Conservation (phyloP, 2,329 filamentous ascomycete species). For the Pseudocercospora musae region DNA sequence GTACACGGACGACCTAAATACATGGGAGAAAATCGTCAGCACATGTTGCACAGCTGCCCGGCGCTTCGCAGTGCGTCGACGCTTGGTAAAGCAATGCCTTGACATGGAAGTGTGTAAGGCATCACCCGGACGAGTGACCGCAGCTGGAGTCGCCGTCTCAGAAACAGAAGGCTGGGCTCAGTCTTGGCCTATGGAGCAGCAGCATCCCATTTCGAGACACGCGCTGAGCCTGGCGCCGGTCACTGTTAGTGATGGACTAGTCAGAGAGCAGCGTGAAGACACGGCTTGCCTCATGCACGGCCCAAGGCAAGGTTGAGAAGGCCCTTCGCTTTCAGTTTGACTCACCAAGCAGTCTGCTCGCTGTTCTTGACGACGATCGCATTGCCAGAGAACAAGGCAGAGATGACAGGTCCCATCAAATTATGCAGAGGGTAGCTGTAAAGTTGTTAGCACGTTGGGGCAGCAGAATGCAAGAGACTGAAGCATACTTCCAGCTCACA, state of each 20-base stretch:
- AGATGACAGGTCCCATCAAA: slow-evolving; percentile 87
- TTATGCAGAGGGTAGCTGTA: slow-evolving; percentile 69
- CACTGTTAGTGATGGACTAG: neutral
- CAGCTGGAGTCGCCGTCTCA: neutral
- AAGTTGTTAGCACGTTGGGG: neutral
- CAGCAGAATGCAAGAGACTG: neutral
- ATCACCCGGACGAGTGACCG: neutral
- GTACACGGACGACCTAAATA: slow-evolving; percentile 61
- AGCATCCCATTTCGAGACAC: neutral
- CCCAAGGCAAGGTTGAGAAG: neutral
- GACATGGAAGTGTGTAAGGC: neutral
- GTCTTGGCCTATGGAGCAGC: neutral
- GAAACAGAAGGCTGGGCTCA: neutral
- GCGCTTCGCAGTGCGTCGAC: neutral
- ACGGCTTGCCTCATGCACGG: neutral
- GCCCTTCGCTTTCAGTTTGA: neutral
- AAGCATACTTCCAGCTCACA: slow-evolving; percentile 87
- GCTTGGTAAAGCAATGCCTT: neutral
- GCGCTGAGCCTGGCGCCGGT: neutral
- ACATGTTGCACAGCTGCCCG: neutral
- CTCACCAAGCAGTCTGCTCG: slow-evolving; percentile 84
- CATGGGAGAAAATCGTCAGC: neutral
- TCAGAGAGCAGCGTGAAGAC: neutral
- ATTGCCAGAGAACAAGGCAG: slow-evolving; percentile 86
- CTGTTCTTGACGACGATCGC: slow-evolving; percentile 90